Percentiles rank a stretch among this genome's conserved stretches.
These are phyloP conservation scores for Aspergillus felis DNA, from an alignment of 2,329 filamentous ascomycete species.

Conservation along the genomic window DNA sequence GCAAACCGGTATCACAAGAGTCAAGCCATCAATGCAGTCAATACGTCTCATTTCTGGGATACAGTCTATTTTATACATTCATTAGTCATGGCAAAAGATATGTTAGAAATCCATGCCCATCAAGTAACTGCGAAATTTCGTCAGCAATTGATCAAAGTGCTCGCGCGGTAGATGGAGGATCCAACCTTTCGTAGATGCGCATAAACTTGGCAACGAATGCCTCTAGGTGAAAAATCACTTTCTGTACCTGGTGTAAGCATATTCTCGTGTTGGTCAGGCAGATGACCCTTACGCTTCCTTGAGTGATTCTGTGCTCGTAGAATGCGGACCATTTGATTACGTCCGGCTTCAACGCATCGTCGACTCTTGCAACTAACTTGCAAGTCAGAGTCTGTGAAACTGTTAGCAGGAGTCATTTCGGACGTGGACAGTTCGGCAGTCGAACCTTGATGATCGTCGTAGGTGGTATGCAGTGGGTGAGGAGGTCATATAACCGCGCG, in stretches of 20 bases:
- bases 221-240: constrained; percentile 97
- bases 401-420: constrained; percentile 3
- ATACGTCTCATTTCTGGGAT: constrained; percentile 2
- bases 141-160: constrained; percentile 25
- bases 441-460: constrained; percentile 81
- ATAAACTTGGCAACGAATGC: constrained; percentile 99
- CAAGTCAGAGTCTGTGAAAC: constrained; percentile 70
- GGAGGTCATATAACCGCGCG: constrained; percentile 90
- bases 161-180: constrained; percentile 3
- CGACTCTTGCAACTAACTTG: constrained; percentile 81
- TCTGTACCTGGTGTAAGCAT: constrained; percentile 41
- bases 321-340: constrained; percentile 96
- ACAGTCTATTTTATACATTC: constrained; percentile 21
- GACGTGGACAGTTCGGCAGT: not conserved
- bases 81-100: constrained; percentile 21
- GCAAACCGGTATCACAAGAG: not conserved
- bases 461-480: constrained; percentile 94
- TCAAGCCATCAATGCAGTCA: not conserved
- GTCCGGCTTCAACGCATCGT: constrained; percentile 84
- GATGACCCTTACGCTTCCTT: constrained; percentile 57
- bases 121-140: constrained; percentile 39
- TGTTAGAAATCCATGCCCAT: constrained; percentile 74
- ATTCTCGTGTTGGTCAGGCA: too few species aligned
- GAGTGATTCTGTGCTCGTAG: constrained; percentile 91
- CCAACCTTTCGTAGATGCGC: constrained; percentile 86